Evolutionary conservation across 345 rosid species (phyloP).

Genomic region (Gossypium rotundifolium): DNA sequence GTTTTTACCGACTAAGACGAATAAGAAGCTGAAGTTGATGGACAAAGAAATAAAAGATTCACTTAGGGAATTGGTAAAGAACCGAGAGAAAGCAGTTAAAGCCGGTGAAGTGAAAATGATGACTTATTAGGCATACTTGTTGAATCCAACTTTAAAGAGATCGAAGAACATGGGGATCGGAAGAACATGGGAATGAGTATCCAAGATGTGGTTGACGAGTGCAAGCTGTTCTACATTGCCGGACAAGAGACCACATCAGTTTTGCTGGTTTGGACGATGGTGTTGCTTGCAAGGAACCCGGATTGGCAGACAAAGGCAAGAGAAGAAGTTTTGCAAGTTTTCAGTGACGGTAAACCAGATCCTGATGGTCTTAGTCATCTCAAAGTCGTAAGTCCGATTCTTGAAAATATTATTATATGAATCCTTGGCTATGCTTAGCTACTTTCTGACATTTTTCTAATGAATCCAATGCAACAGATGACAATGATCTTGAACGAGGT

Average conservation of each 20-base stretch:
- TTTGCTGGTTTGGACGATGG: conserved; percentile 51
- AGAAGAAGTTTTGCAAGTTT: conserved; percentile 48
- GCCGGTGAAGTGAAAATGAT: conserved; percentile 19
- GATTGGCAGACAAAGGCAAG: conserved; percentile 61
- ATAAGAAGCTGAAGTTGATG: conserved; percentile 31
- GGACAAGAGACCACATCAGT: conserved; percentile 60
- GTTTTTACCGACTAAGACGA: conserved; percentile 42
- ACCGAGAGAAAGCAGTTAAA: conserved; percentile 31
- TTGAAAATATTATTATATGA: background rate
- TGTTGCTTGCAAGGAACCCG: conserved; percentile 38
- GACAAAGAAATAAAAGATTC: conserved; percentile 27
- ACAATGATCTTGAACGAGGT: conserved; percentile 30
- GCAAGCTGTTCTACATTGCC: conserved; percentile 56
- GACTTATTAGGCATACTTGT: conserved; percentile 41
- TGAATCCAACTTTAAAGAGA: conserved; percentile 35
- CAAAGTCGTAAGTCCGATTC: conserved; percentile 33
- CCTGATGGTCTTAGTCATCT: conserved; percentile 32
- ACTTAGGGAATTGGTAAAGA: conserved; percentile 29
- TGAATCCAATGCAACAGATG: background rate
- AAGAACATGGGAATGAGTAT: conserved; percentile 21
- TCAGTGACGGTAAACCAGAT: conserved; percentile 28
- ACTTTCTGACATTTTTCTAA: background rate
- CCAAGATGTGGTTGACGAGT: conserved; percentile 56
- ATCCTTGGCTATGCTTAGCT: background rate
- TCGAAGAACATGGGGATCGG: conserved; percentile 20